Base-by-base conservation (phyloP, 371 early-diverging fungal genomes). In the Caulochytrium protostelioides region DNA sequence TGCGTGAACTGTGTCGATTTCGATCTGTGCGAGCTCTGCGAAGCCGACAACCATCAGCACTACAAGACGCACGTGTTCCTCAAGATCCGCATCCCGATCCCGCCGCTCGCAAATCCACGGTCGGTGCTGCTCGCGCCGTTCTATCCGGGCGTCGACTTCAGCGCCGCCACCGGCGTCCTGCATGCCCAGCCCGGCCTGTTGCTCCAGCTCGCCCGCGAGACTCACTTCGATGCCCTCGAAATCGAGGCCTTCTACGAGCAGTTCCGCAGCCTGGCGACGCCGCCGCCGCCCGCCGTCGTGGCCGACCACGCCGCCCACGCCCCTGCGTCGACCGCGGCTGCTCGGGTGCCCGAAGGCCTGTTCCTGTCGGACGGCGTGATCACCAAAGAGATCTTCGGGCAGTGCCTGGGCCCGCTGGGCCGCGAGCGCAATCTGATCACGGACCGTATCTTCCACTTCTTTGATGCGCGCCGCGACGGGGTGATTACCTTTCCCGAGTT, bases 1-100 rank as follows among this genome's bases (percentile, higher is more conserved):
- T 92, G 94, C 45, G 75, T 77, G 26, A 84, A 89, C 39, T 92
- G 94, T 42, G 71, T 76, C 28, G 85, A 85, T 39, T 83, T 68
- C 44, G 94, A 92, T 59, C 48, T 92, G n/a, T 92, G 94, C 47
- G 84, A 83, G 46, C 54, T 64, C 22, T 92, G 91, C 48, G 89
- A 90, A 46, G 67, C 76, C 2, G 22, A 34, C 26, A 6, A 7
- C 6, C n/a, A 13, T 16, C 20, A 20, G 8, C 94, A 92, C 46
- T 32, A 52, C 16, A 65, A 65, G 30, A 78, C 83, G 0, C 94
- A 92, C 33, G 68, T 79, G 2, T 77, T 90, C 47, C 52, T 89
- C 29, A 87, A 89, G 42, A 84, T 92, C 30, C 52, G 81, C 10
- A 77, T 92, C 39, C 86, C 94, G 1, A 71, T 87, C 14, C 89